Evolutionary conservation across 2,329 filamentous ascomycete genomes (phyloP), one percentile per base, ranked within the genome.

Genomic region (Epichloe festucae): DNA sequence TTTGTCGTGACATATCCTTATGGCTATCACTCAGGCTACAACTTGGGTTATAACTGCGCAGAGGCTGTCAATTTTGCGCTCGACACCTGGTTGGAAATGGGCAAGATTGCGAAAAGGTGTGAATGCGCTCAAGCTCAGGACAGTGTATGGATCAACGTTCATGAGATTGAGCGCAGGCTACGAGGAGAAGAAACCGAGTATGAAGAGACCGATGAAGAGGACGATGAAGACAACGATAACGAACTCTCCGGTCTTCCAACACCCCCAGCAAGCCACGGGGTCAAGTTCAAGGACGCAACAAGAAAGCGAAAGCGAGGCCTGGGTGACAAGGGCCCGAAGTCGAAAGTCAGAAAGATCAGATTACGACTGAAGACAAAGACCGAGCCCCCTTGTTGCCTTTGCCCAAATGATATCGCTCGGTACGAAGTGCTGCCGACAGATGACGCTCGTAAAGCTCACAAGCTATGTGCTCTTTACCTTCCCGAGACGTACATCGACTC

Each of bases 1-100:
- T 98, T 98, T 57, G 89, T 98, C 55, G 95, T 98, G 57, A 98
- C 93, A 0, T 98, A 95, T 64, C 93, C 93, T 0, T 98, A 97
- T 62, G 93, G 93, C 21, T 98, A 98, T 65, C 93, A 98, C 64
- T 98, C 93, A 5, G 93, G 93, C 4, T 98, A 94, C 67, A 98
- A 98, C 60, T 73, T 98, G 39, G 93, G 94, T 15, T 98, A 98
- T 72, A 98, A 98, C 65, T 98, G 93, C 68, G 93, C 93, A 31
- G 93, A 98, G 65, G 95, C 93, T 7, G 93, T 98, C 70, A 98
- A 98, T 65, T 98, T 98, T 67, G 93, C 91, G 5, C 83, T 95
- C 8, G 90, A 96, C 58, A 85, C 88, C 34, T 98, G 93, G 93
- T 72, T 98, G 45, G 85, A 94, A 48, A 96, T 93, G 73, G 93